These are phyloP conservation scores for Furculomyces boomerangus DNA, from an alignment of 371 early-diverging fungal species.

Conservation along the genomic window DNA sequence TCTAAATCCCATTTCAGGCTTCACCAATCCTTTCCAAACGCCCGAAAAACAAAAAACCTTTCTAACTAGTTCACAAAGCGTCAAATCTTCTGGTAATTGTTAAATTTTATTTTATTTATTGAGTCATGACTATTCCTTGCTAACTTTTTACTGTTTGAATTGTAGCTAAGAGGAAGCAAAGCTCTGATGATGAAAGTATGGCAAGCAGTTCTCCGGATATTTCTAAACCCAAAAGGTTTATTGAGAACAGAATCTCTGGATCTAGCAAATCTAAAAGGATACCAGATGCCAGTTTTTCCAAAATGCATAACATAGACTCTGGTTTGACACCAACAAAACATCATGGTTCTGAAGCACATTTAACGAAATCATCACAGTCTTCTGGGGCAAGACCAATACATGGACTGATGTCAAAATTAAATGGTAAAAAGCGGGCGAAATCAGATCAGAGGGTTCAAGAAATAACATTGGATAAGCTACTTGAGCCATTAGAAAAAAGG, in stretches of 20 bases:
- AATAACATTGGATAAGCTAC: conserved; percentile 21
- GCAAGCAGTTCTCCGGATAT: conserved; percentile 5
- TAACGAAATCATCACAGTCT: neutral
- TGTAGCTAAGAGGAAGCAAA: conserved; percentile 11
- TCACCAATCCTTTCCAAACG: neutral
- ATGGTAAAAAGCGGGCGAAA: conserved; percentile 14
- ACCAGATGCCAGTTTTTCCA: no score
- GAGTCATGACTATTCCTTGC: neutral
- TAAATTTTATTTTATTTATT: neutral
- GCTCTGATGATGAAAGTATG: conserved; percentile 22
- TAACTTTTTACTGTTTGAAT: neutral
- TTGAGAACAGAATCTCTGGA: conserved; percentile 5
- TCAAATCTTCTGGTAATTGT: neutral
- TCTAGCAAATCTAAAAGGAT: no score
- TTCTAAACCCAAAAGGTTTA: conserved; percentile 13
- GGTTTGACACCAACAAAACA: conserved; percentile 4
- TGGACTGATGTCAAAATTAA: neutral
- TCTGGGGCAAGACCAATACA: neutral
- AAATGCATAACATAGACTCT: conserved; percentile 2
- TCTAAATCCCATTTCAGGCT: neutral
- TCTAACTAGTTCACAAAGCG: neutral
- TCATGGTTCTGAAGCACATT: conserved; percentile 2
- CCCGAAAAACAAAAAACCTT: neutral
- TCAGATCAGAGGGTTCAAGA: conserved; percentile 6
- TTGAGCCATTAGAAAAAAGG: conserved; percentile 51